These are phyloP conservation scores for Phascolomyces articulosus DNA, from an alignment of 371 early-diverging fungal species.

Conservation along the genomic window DNA sequence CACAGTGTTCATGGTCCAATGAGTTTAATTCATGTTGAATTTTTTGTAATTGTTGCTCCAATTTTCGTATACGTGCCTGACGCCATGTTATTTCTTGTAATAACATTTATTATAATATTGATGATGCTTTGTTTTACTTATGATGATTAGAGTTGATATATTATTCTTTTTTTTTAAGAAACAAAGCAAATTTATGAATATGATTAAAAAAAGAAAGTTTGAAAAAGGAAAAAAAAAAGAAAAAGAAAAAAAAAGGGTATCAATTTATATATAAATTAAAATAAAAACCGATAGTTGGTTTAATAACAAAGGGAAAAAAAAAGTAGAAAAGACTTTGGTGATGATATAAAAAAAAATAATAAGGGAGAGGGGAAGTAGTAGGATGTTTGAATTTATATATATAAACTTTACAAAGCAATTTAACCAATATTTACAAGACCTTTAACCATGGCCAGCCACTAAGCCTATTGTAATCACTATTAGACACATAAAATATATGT, in stretches of 20 bases:
- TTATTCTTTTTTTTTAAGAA: background rate
- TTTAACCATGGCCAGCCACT: constrained; percentile 27
- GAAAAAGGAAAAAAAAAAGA: background rate
- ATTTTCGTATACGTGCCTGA: background rate
- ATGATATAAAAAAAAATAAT: background rate
- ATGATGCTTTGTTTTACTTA: too few relatives aligned
- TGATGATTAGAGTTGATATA: too few relatives aligned
- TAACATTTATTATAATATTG: background rate
- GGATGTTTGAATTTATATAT: background rate
- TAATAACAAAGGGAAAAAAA: too few relatives aligned
- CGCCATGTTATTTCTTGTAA: background rate
- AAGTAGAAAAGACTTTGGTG: background rate
- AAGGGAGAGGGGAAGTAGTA: background rate
- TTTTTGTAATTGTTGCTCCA: background rate
- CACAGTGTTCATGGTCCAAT: background rate
- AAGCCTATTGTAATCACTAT: constrained; percentile 3
- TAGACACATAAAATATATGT: background rate
- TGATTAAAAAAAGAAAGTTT: background rate
- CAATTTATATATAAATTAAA: background rate
- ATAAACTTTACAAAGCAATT: too few relatives aligned
- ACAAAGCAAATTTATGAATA: background rate
- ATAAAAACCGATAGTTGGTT: background rate
- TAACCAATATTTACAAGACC: constrained; percentile 17
- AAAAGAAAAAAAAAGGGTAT: constrained; percentile 3
- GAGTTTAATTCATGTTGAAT: background rate